Evolutionary conservation across 805 yeast genomes (phyloP), one percentile per base, ranked within the genome.

Genomic region (Wickerhamomyces bovis): DNA sequence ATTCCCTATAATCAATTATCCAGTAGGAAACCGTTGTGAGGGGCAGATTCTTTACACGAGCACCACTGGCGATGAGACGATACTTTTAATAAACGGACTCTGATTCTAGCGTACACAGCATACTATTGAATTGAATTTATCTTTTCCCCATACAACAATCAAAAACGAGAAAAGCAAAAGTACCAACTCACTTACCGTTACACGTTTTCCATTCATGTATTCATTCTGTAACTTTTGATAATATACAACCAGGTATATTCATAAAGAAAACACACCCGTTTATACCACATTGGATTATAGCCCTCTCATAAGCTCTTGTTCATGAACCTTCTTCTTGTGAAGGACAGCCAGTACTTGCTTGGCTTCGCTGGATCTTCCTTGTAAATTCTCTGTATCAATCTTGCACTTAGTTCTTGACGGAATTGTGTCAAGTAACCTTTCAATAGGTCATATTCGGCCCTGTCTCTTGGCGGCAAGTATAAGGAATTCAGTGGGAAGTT

Each of bases 321-420:
- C 99, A 94, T 94, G 65, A 94, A 94, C 64, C 88, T 81, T 69
- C 95, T 85, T 70, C 94, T 83, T 36, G 96, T 86, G 67, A 94
- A 94, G 2, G 97, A 96, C 60, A 94, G 70, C 99, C 99, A 94
- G 70, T 78, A 83, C 67, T 92, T 94, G 57, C 92, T 85, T 35
- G 99, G 98, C 18, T 59, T 61, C 10, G 69, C 60, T 43, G 69
- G 71, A 44, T 77, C 80, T 15, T 79, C 85, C 30, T 68, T 73
- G 63, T 86, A 89, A 39, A 94, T 71, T 60, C 89, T 76, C 55
- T 75, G 78, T 54, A 92, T 73, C 62, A 94, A 76, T 53, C 99
- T 77, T 54, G 78, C 76, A 13, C 95, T 86, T 61, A 90, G 73
- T 65, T 94, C 98, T 69, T 94, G 98, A 69, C 99, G 83, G 69